Evolutionary conservation across 2,329 filamentous ascomycete species (phyloP).

Genomic region (Cladosporium sp.): DNA sequence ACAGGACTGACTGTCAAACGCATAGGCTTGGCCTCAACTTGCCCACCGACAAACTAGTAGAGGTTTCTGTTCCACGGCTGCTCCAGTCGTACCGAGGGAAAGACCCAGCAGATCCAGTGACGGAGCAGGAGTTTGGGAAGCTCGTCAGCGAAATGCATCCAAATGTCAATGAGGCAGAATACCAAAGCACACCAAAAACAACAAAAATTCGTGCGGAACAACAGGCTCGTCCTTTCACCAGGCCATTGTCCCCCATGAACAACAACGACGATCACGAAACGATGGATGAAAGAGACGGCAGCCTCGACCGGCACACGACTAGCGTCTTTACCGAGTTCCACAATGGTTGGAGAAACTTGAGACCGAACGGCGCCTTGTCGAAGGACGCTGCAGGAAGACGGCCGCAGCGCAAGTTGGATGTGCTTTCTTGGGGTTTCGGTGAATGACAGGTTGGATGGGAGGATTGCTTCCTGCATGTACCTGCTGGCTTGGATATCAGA

Average conservation of each 20-base stretch:
- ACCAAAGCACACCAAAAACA: neutral
- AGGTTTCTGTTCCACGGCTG: neutral
- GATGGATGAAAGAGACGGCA: neutral
- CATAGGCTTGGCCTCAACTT: slow-evolving; percentile 3
- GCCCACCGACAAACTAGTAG: neutral
- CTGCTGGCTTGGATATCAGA: too few species aligned
- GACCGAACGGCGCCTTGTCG: too few species aligned
- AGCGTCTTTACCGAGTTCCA: neutral
- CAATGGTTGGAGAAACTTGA: neutral
- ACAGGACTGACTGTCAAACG: neutral
- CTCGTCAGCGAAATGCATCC: neutral
- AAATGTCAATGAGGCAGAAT: neutral
- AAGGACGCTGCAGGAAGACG: neutral
- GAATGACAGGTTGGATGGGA: neutral
- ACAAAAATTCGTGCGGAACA: neutral
- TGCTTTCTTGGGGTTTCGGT: slow-evolving; percentile 10
- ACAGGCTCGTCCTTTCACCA: neutral
- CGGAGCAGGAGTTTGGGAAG: neutral
- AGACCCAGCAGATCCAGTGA: neutral
- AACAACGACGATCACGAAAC: neutral
- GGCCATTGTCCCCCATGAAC: neutral
- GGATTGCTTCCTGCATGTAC: too few species aligned
- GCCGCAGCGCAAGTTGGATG: neutral
- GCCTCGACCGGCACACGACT: neutral
- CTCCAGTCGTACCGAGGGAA: neutral